A percentile compares a stretch with the other conserved stretches of the same genome.
phyloP scores from a whole-genome alignment of 129 eudicot genomes.

The Escallonia herrerae region DNA sequence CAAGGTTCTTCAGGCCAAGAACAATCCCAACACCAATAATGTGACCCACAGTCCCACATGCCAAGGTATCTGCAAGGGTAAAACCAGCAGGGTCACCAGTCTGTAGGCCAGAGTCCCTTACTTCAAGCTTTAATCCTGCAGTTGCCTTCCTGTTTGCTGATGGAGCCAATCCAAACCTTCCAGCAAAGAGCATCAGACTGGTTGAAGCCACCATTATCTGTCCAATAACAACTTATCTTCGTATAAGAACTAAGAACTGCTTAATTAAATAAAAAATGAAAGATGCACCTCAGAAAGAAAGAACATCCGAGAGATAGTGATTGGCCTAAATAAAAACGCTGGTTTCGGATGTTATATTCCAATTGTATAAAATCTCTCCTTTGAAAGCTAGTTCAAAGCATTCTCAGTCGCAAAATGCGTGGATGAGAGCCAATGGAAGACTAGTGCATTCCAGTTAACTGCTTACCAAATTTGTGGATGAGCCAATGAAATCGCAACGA shows the following conservation, averaged over 20 bases:
- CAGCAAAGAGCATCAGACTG: constrained; percentile 89
- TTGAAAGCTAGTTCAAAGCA: no score
- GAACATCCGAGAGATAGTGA: no score
- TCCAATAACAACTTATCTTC: neutral
- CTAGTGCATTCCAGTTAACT: neutral
- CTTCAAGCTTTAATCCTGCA: constrained; percentile 89
- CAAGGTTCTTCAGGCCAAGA: constrained; percentile 94
- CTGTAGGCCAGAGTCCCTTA: constrained; percentile 86
- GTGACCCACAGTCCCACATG: constrained; percentile 93
- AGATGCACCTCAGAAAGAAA: no score
- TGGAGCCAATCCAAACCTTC: constrained; percentile 95
- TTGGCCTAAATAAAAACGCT: no score
- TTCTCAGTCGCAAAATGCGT: no score
- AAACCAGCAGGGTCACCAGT: constrained; percentile 99
- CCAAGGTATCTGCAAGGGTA: constrained; percentile 92
- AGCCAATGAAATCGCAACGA: constrained; percentile 88
- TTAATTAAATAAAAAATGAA: no score
- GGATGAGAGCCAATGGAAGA: no score
- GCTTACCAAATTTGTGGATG: constrained; percentile 30
- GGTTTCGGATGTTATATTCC: no score
- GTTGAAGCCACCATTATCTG: constrained; percentile 96
- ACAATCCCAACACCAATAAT: constrained; percentile 98
- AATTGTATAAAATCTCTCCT: no score
- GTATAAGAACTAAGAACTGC: no score
- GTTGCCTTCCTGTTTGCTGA: constrained; percentile 97